Evolutionary conservation across 331 rosid genomes (phyloP).

Genomic region (Spiraea crenata): DNA sequence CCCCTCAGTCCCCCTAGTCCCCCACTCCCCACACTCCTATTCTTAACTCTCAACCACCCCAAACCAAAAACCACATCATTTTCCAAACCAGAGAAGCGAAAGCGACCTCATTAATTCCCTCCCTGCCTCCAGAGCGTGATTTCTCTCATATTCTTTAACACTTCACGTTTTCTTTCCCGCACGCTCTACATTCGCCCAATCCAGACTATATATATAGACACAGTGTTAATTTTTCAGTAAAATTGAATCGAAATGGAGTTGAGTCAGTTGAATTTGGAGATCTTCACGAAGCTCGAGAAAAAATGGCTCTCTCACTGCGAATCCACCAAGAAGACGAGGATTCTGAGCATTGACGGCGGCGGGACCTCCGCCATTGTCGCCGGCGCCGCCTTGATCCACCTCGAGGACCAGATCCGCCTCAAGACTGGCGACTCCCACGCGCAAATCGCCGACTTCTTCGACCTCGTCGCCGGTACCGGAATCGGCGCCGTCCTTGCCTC

Average conservation of each 20-base stretch:
- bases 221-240: too few species aligned
- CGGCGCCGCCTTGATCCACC: conserved; percentile 67
- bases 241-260: conserved; percentile 53
- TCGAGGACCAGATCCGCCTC: conserved; percentile 97
- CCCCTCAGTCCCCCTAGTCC: neutral
- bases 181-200: too few species aligned
- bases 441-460: conserved; percentile 77
- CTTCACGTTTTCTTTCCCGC: neutral
- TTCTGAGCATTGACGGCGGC: conserved; percentile 95
- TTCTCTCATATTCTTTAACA: conserved; percentile 2
- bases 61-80: neutral
- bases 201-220: too few species aligned
- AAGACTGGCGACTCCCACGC: conserved; percentile 71
- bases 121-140: conserved; percentile 54
- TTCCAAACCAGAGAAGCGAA: neutral
- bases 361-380: conserved; percentile 75
- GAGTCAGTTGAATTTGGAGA: conserved; percentile 72
- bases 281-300: conserved; percentile 89
- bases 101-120: neutral
- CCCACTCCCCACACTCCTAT: conserved; percentile 6
- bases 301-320: conserved; percentile 93
- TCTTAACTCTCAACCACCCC: conserved; percentile 49
- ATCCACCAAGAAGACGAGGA: conserved; percentile 59
- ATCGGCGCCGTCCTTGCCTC: conserved; percentile 80
- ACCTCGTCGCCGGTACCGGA: conserved; percentile 83